Percentiles rank a stretch among this genome's conserved stretches.
phyloP scores from a whole-genome alignment of 2,329 filamentous ascomycete species.

The Cladobotryum mycophilum region DNA sequence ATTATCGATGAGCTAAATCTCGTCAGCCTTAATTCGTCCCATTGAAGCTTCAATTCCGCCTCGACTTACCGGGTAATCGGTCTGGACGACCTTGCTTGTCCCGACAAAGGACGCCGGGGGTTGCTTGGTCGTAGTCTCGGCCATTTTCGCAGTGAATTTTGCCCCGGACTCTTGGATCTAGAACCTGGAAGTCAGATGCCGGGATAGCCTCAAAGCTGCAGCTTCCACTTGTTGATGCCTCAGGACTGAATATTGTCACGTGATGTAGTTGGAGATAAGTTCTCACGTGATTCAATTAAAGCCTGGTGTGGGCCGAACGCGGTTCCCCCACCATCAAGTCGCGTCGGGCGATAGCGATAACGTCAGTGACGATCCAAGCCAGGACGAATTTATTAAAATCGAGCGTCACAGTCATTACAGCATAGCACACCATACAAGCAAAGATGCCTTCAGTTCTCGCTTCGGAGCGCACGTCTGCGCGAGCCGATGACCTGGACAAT shows the following conservation, averaged over 20 bases:
- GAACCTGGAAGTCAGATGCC: slow-evolving; percentile 20
- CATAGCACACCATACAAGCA: background rate
- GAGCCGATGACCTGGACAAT: slow-evolving; percentile 64
- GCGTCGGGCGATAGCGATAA: slow-evolving; percentile 11
- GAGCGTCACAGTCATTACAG: background rate
- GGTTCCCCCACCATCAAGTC: slow-evolving; percentile 13
- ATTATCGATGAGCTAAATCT: slow-evolving; percentile 86
- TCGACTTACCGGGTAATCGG: slow-evolving; percentile 75
- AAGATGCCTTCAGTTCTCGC: slow-evolving; percentile 20
- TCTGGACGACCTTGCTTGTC: slow-evolving; percentile 66
- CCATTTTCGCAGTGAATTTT: slow-evolving; percentile 28
- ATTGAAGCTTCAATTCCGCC: slow-evolving; percentile 16
- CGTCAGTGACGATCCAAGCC: background rate
- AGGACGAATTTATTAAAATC: background rate
- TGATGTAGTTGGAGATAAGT: slow-evolving; percentile 13
- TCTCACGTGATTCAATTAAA: slow-evolving; percentile 10
- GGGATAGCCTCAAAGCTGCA: slow-evolving; percentile 19
- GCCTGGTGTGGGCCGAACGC: slow-evolving; percentile 4
- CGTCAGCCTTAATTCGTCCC: slow-evolving; percentile 11
- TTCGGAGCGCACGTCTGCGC: slow-evolving; percentile 10
- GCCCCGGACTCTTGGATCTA: slow-evolving; percentile 21
- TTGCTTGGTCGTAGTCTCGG: slow-evolving; percentile 34
- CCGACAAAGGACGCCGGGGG: slow-evolving; percentile 29
- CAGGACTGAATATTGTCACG: slow-evolving; percentile 25
- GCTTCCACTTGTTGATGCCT: slow-evolving; percentile 21